These are phyloP conservation scores for Tulasnella sp. DNA, from an alignment of 768 basidiomycete genomes.

Conservation along the genomic window DNA sequence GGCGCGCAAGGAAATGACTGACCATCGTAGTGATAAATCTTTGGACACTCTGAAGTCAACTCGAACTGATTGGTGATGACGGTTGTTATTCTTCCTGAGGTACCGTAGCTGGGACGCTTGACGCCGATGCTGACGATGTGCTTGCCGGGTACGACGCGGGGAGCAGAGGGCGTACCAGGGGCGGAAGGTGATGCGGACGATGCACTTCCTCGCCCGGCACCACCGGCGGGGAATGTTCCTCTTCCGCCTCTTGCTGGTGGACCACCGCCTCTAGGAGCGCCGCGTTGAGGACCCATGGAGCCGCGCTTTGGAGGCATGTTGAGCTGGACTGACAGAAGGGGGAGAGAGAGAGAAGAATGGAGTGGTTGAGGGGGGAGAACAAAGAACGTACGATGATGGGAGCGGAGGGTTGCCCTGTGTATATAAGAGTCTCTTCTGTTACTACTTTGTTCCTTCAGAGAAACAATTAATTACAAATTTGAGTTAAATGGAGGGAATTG, in stretches of 20 bases:
- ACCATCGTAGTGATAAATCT: conserved; percentile 84
- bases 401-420: not conserved
- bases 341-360: not conserved
- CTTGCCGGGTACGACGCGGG: not conserved
- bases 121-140: conserved; percentile 29
- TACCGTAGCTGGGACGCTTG: conserved; percentile 51
- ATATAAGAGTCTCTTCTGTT: not conserved
- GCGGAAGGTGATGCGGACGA: not conserved
- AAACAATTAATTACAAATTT: not conserved
- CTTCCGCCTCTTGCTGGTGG: not conserved
- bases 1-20: conserved; percentile 41
- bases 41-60: conserved; percentile 60
- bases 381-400: not conserved
- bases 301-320: not conserved
- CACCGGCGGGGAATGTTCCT: not conserved
- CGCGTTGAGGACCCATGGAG: not conserved
- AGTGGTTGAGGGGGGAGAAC: not conserved
- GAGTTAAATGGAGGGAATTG: not conserved
- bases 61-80: conserved; percentile 66
- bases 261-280: not conserved
- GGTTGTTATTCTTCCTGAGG: conserved; percentile 52
- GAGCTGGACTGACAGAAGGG: not conserved
- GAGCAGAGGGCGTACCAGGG: not conserved
- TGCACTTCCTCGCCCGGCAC: not conserved
- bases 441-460: not conserved